These are phyloP conservation scores for Myrica gale DNA, from an alignment of 306 rosid species.

Conservation along the genomic window DNA sequence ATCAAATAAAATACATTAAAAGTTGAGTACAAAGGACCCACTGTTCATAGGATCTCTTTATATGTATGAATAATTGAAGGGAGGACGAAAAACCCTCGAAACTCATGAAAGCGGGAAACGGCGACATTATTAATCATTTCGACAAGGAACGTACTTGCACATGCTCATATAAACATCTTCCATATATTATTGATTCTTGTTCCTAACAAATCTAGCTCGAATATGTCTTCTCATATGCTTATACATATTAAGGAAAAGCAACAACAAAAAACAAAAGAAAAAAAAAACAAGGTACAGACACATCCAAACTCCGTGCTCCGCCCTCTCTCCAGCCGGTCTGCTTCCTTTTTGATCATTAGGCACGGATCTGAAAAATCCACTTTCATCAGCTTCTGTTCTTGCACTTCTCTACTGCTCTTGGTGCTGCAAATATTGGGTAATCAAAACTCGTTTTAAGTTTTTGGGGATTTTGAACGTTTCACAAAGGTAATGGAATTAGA, in stretches of 20 bases:
- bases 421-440: constrained; percentile 47
- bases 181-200: constrained; percentile 44
- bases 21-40: constrained; percentile 8
- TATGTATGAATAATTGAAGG: neutral
- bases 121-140: constrained; percentile 30
- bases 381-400: constrained; percentile 65
- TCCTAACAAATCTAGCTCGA: constrained; percentile 52
- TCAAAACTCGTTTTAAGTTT: neutral
- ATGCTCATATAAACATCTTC: constrained; percentile 57
- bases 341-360: constrained; percentile 19
- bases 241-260: constrained; percentile 35
- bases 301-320: constrained; percentile 50
- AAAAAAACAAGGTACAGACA: constrained; percentile 36
- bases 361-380: neutral
- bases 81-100: neutral
- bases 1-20: constrained; percentile 7
- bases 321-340: constrained; percentile 38
- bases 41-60: constrained; percentile 24
- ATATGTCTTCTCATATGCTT: constrained; percentile 40
- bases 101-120: constrained; percentile 21
- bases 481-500: too few relatives aligned
- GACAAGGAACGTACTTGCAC: constrained; percentile 17
- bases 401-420: constrained; percentile 82
- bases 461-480: neutral
- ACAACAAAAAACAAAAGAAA: constrained; percentile 6